phyloP scores from a whole-genome alignment of 768 basidiomycete species.

The Rhizopogon vulgaris region DNA sequence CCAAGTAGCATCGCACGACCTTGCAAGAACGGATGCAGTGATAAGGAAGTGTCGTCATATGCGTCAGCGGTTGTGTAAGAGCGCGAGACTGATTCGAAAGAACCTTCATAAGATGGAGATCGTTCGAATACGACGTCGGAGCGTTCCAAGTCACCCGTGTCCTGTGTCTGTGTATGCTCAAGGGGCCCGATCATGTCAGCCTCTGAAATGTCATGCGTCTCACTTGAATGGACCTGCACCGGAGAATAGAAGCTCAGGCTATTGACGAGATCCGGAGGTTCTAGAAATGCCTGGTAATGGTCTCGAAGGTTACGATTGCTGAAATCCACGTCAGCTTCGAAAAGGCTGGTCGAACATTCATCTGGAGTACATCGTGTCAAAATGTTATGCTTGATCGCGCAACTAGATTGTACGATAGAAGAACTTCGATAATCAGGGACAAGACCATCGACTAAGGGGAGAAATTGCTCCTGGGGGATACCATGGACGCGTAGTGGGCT shows the following conservation, averaged over 20 bases:
- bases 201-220: neutral
- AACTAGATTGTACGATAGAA: neutral
- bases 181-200: neutral
- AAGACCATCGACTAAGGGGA: neutral
- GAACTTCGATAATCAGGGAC: neutral
- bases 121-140: constrained; percentile 1
- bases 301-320: neutral
- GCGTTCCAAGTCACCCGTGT: neutral
- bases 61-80: neutral
- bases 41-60: neutral
- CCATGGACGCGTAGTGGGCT: neutral
- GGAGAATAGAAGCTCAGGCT: neutral
- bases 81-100: neutral
- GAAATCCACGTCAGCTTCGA: neutral
- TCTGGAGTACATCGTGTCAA: neutral
- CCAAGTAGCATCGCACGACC: constrained; percentile 49
- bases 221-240: neutral
- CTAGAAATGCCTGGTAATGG: neutral
- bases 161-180: neutral
- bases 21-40: constrained; percentile 34
- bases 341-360: too few relatives aligned
- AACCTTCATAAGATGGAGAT: constrained; percentile 6
- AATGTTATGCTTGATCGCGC: neutral
- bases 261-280: neutral
- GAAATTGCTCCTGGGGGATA: neutral